Evolutionary conservation across 1,139 yeast genomes (phyloP).

Genomic region (Pichia sp.): DNA sequence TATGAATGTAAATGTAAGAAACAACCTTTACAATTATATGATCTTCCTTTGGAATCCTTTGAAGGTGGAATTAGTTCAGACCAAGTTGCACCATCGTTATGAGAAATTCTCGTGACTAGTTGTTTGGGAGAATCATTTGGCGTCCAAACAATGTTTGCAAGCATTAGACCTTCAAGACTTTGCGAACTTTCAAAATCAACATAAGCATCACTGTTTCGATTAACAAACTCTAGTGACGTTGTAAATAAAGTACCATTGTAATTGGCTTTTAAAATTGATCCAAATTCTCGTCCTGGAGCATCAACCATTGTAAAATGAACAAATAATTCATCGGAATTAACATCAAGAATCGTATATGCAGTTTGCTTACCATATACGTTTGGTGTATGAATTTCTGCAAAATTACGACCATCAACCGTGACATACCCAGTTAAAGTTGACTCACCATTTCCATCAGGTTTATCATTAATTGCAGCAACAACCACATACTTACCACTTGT

Average conservation of each 20-base stretch:
- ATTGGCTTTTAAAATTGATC: slow-evolving; percentile 82
- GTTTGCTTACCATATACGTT: slow-evolving; percentile 57
- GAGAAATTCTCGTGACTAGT: slow-evolving; percentile 68
- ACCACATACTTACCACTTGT: slow-evolving; percentile 60
- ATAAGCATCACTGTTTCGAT: slow-evolving; percentile 64
- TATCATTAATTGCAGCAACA: slow-evolving; percentile 49
- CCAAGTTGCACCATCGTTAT: slow-evolving; percentile 95
- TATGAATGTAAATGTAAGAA: slow-evolving; percentile 85
- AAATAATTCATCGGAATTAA: slow-evolving; percentile 68
- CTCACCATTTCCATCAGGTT: slow-evolving; percentile 19
- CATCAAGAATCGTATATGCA: slow-evolving; percentile 80
- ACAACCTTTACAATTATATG: slow-evolving; percentile 51
- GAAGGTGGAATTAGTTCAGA: slow-evolving; percentile 59
- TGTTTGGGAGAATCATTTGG: slow-evolving; percentile 40
- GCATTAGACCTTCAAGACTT: slow-evolving; percentile 81
- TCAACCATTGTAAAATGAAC: slow-evolving; percentile 71
- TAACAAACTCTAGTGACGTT: slow-evolving; percentile 62
- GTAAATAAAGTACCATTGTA: slow-evolving; percentile 95
- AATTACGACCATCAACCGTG: slow-evolving; percentile 72
- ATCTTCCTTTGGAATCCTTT: slow-evolving; percentile 55
- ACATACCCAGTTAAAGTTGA: slow-evolving; percentile 57
- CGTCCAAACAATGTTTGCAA: slow-evolving; percentile 48
- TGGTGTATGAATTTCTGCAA: slow-evolving; percentile 81
- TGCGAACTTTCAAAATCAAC: slow-evolving; percentile 86
- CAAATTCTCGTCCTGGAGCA: slow-evolving; percentile 52